Percentiles rank a stretch among this genome's conserved stretches.
These are phyloP conservation scores for Tylopilus sp. DNA, from an alignment of 1,284 basidiomycete species.

Conservation along the genomic window DNA sequence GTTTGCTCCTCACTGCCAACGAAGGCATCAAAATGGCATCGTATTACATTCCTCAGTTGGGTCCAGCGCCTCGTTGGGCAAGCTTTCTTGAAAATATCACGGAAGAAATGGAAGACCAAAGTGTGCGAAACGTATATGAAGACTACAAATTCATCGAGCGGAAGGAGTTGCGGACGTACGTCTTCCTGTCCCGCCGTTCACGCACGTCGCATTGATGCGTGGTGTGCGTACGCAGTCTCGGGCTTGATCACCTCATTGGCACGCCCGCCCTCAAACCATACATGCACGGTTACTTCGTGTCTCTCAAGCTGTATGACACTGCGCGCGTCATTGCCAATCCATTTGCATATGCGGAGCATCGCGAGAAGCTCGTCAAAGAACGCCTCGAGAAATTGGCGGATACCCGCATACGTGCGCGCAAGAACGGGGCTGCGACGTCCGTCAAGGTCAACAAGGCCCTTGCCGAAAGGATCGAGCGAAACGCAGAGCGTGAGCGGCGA, in stretches of 20 bases:
- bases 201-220: constrained; percentile 6
- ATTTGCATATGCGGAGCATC: constrained; percentile 91
- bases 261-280: constrained; percentile 96
- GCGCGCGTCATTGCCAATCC: constrained; percentile 96
- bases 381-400: constrained; percentile 94
- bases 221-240: constrained; percentile 54
- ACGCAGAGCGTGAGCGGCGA: constrained; percentile 69
- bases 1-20: constrained; percentile 85
- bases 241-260: constrained; percentile 92
- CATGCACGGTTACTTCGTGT: constrained; percentile 99
- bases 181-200: constrained; percentile 19
- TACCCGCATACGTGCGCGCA: constrained; percentile 83
- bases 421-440: constrained; percentile 36
- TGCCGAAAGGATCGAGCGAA: constrained; percentile 80
- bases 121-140: constrained; percentile 78
- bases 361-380: constrained; percentile 82
- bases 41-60: constrained; percentile 94
- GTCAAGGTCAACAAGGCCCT: constrained; percentile 93
- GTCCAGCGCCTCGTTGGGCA: constrained; percentile 96
- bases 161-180: constrained; percentile 80
- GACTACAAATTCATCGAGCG: constrained; percentile 98
- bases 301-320: constrained; percentile 93
- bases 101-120: constrained; percentile 93
- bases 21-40: constrained; percentile 90
- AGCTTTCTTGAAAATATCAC: constrained; percentile 98